phyloP scores from a whole-genome alignment of 2,329 filamentous ascomycete genomes.

The Ophiocordyceps unilateralis region DNA sequence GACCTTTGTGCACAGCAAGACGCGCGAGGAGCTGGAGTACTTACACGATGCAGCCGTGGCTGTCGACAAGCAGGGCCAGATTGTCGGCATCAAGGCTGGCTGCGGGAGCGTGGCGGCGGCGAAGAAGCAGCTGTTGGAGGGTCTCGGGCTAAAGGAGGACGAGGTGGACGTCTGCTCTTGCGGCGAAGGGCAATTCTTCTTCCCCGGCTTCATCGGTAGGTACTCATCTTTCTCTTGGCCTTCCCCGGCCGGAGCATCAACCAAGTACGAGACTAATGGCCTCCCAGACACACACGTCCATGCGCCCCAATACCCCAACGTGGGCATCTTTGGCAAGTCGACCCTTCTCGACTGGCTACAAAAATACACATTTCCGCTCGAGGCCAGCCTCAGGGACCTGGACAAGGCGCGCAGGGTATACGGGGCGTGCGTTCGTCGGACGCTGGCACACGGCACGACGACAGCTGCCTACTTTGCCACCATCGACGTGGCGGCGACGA shows the following conservation, averaged over 20 bases:
- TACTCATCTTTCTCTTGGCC: background rate
- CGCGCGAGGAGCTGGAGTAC: constrained; percentile 29
- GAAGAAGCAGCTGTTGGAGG: constrained; percentile 17
- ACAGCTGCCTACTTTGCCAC: constrained; percentile 93
- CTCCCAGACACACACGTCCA: constrained; percentile 82
- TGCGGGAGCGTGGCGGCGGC: constrained; percentile 13
- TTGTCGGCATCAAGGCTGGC: constrained; percentile 27
- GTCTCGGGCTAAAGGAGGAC: constrained; percentile 25
- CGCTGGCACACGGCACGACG: constrained; percentile 79
- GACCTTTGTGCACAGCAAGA: constrained; percentile 36
- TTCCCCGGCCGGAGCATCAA: no score
- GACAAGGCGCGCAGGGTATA: constrained; percentile 55
- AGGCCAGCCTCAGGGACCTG: constrained; percentile 53
- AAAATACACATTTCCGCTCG: constrained; percentile 88
- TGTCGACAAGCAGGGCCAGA: constrained; percentile 31
- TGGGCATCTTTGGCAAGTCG: constrained; percentile 81
- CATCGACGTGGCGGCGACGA: constrained; percentile 73
- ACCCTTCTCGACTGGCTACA: constrained; percentile 89
- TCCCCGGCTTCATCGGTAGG: constrained; percentile 65
- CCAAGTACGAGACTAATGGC: background rate
- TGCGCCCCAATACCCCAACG: constrained; percentile 87
- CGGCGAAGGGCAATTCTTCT: constrained; percentile 51
- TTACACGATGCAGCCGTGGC: constrained; percentile 31
- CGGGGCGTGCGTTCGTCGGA: constrained; percentile 58
- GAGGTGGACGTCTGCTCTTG: constrained; percentile 20